Conservation (phyloP, 2,329 filamentous ascomycete species). For the Myriosclerotinia scirpicola region DNA sequence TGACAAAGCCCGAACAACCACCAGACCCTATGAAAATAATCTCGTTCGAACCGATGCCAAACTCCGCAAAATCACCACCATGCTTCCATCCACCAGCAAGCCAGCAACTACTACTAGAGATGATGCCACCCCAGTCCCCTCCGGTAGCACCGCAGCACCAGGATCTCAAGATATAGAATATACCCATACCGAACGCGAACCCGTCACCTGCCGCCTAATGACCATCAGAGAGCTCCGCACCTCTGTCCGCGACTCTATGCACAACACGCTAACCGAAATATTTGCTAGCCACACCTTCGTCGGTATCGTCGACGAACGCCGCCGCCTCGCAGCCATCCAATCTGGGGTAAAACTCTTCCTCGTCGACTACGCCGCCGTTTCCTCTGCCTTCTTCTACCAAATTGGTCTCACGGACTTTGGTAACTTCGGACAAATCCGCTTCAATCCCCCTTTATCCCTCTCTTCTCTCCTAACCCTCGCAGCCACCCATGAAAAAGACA, state of each 20-base stretch:
- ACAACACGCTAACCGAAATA: slow-evolving; percentile 82
- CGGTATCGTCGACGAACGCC: slow-evolving; percentile 82
- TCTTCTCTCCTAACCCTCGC: slow-evolving; percentile 70
- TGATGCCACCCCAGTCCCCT: slow-evolving; percentile 35
- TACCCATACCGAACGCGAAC: slow-evolving; percentile 67
- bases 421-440: slow-evolving; percentile 84
- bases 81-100: slow-evolving; percentile 65
- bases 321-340: slow-evolving; percentile 89
- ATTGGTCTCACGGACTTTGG: slow-evolving; percentile 91
- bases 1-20: slow-evolving; percentile 47
- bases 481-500: slow-evolving; percentile 66
- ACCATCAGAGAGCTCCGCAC: slow-evolving; percentile 83
- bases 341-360: slow-evolving; percentile 89
- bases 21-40: slow-evolving; percentile 76
- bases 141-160: background rate
- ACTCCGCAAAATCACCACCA: slow-evolving; percentile 91
- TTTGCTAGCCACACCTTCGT: slow-evolving; percentile 90
- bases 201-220: slow-evolving; percentile 70
- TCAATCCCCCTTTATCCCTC: slow-evolving; percentile 73
- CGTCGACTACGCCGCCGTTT: slow-evolving; percentile 85
- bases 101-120: slow-evolving; percentile 19
- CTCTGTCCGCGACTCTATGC: slow-evolving; percentile 76
- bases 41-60: slow-evolving; percentile 87
- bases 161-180: slow-evolving; percentile 62
- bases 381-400: slow-evolving; percentile 93